Evolutionary conservation across 208 protist species (phyloP), one percentile per base, ranked within the genome.

Genomic region (Trypanosoma lewisi): DNA sequence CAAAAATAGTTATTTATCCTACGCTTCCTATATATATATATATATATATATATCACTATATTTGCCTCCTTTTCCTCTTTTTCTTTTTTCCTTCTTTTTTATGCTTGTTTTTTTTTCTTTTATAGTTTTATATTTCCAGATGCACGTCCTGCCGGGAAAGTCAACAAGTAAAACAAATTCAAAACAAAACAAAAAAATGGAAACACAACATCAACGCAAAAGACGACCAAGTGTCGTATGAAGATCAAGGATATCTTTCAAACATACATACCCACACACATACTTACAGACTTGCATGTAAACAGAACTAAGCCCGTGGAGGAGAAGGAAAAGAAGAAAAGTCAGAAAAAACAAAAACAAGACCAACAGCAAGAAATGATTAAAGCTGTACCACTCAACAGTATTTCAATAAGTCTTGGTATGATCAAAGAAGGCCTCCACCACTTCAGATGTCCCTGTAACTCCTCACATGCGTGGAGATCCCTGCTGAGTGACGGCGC

Each of bases 401-500:
- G 36, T 23, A 59, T 57, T 49, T 41, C 34, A 28, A 28, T 2
- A 11, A 9, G 14, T 14, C 11, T 49, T 11, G 12, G 12, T 4
- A 61, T 34, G n/a, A 2, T 19, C 9, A 21, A n/a, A 47, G 16
- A 7, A 47, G 23, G n/a, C 1, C n/a, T 25, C 23, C 42, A 8
- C 14, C 23, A 19, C 6, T 1, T 47, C 16, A 5, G 42, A 47
- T 0, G 8, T 19, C 16, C 17, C 17, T 52, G 0, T 33, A 25
- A 21, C 25, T 21, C 25, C 21, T 25, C 21, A 28, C 39, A 55
- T 4, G 48, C n/a, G 2, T 39, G 8, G 9, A 25, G n/a, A 42
- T 51, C 27, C 28, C 34, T 49, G 16, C 48, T 59, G 77, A 45
- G 73, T 70, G 31, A 82, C 52, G 1, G 73, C 63, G 0, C 60